Conservation (phyloP, 2,329 filamentous ascomycete genomes). For the Pleoardoris graminearum region DNA sequence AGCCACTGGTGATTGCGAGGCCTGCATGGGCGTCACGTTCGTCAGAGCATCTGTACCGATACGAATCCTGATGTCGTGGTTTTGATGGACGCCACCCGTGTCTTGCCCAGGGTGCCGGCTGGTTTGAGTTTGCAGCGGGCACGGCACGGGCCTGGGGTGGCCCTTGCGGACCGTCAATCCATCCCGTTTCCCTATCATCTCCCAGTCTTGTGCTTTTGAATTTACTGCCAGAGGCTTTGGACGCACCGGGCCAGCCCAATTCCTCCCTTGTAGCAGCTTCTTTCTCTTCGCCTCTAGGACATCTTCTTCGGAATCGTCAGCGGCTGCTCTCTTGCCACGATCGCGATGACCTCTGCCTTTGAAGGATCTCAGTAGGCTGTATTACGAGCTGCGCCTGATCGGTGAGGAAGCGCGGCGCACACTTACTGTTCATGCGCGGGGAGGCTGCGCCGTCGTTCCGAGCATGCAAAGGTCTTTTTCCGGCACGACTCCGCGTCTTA, state of each 20-base stretch:
- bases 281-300: slow-evolving; percentile 34
- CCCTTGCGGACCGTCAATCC: slow-evolving; percentile 6
- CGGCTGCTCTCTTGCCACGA: slow-evolving; percentile 10
- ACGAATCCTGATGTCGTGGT: slow-evolving; percentile 38
- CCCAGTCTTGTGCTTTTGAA: slow-evolving; percentile 32
- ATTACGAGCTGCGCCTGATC: slow-evolving; percentile 10
- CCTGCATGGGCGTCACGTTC: slow-evolving; percentile 20
- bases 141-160: background rate
- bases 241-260: slow-evolving; percentile 41
- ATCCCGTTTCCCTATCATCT: slow-evolving; percentile 36
- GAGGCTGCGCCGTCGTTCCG: background rate
- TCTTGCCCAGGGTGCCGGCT: slow-evolving; percentile 7
- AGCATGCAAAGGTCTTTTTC: background rate
- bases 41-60: slow-evolving; percentile 44
- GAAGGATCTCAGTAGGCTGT: slow-evolving; percentile 12
- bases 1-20: slow-evolving; percentile 5
- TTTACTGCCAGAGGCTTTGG: slow-evolving; percentile 36
- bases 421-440: slow-evolving; percentile 12
- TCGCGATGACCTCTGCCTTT: slow-evolving; percentile 5
- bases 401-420: slow-evolving; percentile 12
- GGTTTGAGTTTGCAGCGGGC: slow-evolving; percentile 3
- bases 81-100: slow-evolving; percentile 18
- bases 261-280: slow-evolving; percentile 33
- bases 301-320: slow-evolving; percentile 19
- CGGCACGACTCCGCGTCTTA: background rate